A percentile compares a stretch with the other conserved stretches of the same genome.
Evolutionary conservation across 441 rosid species (phyloP).

Genomic region (Lagerstroemia fauriei): DNA sequence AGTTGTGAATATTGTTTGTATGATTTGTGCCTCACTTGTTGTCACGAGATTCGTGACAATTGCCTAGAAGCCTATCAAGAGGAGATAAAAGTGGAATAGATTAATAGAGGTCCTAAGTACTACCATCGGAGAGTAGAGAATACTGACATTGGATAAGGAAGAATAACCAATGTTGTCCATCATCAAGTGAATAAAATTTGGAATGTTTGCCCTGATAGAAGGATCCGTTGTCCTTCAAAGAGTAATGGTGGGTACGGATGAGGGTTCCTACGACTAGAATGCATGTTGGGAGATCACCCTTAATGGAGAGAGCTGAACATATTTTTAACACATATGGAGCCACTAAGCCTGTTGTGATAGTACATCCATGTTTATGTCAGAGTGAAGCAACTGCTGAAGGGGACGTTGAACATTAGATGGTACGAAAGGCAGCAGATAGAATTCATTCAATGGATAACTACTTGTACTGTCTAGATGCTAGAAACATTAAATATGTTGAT

Average conservation of each 20-base stretch:
- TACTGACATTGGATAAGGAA: no score
- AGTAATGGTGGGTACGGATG: slow-evolving; percentile 51
- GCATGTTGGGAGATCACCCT: slow-evolving; percentile 46
- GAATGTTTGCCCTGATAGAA: slow-evolving; percentile 59
- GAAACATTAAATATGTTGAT: no score
- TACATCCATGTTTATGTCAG: no score
- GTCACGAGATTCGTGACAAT: slow-evolving; percentile 42
- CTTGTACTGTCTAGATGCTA: no score
- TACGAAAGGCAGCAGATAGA: no score
- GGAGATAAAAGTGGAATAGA: slow-evolving; percentile 43
- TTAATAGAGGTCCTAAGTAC: slow-evolving; percentile 41
- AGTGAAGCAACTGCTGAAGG: no score
- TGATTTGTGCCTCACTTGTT: slow-evolving; percentile 48
- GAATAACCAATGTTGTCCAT: no score
- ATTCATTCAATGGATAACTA: no score
- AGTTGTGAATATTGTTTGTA: slow-evolving; percentile 45
- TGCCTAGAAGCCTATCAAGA: slow-evolving; percentile 39
- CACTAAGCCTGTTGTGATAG: no score
- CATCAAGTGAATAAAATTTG: slow-evolving; percentile 25
- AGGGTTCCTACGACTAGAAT: slow-evolving; percentile 46
- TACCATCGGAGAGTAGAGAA: slow-evolving; percentile 51
- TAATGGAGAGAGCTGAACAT: slow-evolving; percentile 53
- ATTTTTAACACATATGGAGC: no score
- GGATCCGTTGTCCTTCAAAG: slow-evolving; percentile 50
- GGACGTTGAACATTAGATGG: no score